These are phyloP conservation scores for Saccharomycopsis phalli DNA, from an alignment of 1,139 yeast species.

Conservation along the genomic window DNA sequence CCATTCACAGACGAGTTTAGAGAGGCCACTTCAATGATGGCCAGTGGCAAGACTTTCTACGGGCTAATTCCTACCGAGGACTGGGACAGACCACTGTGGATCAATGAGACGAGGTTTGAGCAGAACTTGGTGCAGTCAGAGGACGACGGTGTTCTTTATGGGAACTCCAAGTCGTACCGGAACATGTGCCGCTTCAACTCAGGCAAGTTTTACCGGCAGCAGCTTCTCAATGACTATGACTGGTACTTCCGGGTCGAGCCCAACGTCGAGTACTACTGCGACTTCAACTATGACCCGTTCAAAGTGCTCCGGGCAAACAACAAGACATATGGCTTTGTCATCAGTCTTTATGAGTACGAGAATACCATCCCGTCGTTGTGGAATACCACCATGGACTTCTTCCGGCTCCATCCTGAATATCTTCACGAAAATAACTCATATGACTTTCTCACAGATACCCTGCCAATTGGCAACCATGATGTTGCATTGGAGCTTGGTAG, in stretches of 20 bases:
- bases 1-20: conserved; percentile 65
- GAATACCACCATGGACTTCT: conserved; percentile 60
- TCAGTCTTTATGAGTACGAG: conserved; percentile 66
- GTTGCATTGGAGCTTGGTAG: conserved; percentile 31
- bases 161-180: conserved; percentile 68
- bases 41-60: conserved; percentile 69
- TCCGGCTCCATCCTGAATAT: conserved; percentile 45
- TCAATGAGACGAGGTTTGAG: conserved; percentile 37
- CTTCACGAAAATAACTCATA: conserved; percentile 62
- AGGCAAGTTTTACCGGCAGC: conserved; percentile 73
- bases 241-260: conserved; percentile 97
- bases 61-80: conserved; percentile 58
- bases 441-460: conserved; percentile 60
- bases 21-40: conserved; percentile 65
- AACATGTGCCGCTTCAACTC: conserved; percentile 79
- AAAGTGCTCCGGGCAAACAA: conserved; percentile 58
- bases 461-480: conserved; percentile 30
- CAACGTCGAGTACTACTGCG: conserved; percentile 77
- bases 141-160: conserved; percentile 61
- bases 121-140: conserved; percentile 47
- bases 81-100: conserved; percentile 59
- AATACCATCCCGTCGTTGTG: conserved; percentile 82
- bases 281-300: conserved; percentile 82
- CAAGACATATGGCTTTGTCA: conserved; percentile 82
- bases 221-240: conserved; percentile 54